Percentiles rank a stretch among this genome's conserved stretches.
phyloP scores from a whole-genome alignment of 306 rosid genomes.

The Morella rubra region DNA sequence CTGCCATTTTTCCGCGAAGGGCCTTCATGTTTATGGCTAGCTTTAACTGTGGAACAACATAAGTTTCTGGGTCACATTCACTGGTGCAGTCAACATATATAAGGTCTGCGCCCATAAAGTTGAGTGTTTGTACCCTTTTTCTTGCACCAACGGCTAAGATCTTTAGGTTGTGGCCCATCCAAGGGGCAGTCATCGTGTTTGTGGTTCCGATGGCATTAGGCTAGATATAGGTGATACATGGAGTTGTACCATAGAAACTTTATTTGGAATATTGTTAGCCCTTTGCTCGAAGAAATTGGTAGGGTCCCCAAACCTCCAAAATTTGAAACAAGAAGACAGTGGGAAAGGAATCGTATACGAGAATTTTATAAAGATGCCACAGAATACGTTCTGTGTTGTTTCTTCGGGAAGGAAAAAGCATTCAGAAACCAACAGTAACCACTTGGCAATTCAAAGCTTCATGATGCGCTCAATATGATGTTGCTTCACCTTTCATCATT shows the following conservation, averaged over 20 bases:
- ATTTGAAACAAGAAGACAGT: conserved; percentile 34
- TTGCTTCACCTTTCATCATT: conserved; percentile 41
- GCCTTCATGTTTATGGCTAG: conserved; percentile 29
- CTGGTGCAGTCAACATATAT: conserved; percentile 2
- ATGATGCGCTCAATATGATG: conserved; percentile 47
- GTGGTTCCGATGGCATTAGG: conserved; percentile 20
- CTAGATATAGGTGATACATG: not conserved
- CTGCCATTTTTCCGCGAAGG: conserved; percentile 40
- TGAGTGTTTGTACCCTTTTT: not conserved
- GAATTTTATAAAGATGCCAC: not conserved
- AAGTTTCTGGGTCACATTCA: conserved; percentile 18
- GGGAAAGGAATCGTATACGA: conserved; percentile 11
- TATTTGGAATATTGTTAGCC: conserved; percentile 31
- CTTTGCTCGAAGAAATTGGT: conserved; percentile 52
- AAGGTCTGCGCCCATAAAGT: conserved; percentile 19
- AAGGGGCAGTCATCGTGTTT: conserved; percentile 3
- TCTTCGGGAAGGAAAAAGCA: conserved; percentile 15
- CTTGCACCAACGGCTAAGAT: conserved; percentile 17
- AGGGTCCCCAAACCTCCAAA: conserved; percentile 35
- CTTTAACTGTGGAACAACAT: conserved; percentile 31
- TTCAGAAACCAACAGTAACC: not conserved
- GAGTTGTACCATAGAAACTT: conserved; percentile 2
- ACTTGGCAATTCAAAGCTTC: conserved; percentile 33
- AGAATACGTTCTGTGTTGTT: conserved; percentile 13
- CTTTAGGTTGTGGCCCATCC: not conserved